Percentiles rank a stretch among this genome's conserved stretches.
These are phyloP conservation scores for Nannizziopsis arthrosporioides DNA, from an alignment of 2,329 filamentous ascomycete species.

Conservation along the genomic window DNA sequence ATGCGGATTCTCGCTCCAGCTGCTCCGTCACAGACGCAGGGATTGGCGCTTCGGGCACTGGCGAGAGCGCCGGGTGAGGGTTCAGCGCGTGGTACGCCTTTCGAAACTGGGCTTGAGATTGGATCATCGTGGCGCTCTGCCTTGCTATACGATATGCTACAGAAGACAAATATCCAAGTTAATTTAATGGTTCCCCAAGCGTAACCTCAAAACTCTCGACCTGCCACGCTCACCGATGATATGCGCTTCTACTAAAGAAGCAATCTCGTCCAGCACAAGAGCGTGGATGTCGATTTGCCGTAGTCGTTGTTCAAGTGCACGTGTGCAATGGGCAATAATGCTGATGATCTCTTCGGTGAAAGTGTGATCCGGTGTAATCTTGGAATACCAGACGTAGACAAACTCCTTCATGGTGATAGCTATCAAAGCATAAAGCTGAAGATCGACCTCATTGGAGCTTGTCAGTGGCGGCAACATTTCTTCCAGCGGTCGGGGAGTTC, in stretches of 20 bases:
- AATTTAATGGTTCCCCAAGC: not conserved
- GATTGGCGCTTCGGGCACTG: slow-evolving; percentile 52
- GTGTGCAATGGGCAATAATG: slow-evolving; percentile 83
- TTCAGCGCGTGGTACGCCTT: slow-evolving; percentile 72
- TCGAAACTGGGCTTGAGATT: slow-evolving; percentile 51
- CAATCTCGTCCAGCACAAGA: slow-evolving; percentile 76
- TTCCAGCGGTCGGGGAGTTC: slow-evolving; percentile 57
- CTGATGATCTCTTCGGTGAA: slow-evolving; percentile 82
- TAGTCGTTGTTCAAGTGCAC: slow-evolving; percentile 74
- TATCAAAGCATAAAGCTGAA: slow-evolving; percentile 85
- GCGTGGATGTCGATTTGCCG: slow-evolving; percentile 72
- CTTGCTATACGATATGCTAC: slow-evolving; percentile 63
- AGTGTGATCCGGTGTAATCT: slow-evolving; percentile 78
- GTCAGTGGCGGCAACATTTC: slow-evolving; percentile 81
- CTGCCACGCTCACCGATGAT: slow-evolving; percentile 41
- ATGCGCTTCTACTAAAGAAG: slow-evolving; percentile 68
- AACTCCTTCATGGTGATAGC: slow-evolving; percentile 83
- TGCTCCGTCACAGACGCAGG: slow-evolving; percentile 48
- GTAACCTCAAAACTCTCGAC: not conserved
- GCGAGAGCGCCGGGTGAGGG: slow-evolving; percentile 68
- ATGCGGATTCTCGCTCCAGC: slow-evolving; percentile 63
- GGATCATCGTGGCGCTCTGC: slow-evolving; percentile 45
- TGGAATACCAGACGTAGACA: slow-evolving; percentile 84
- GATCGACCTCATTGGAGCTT: slow-evolving; percentile 84
- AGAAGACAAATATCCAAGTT: slow-evolving; percentile 1